Percentiles rank a stretch among this genome's conserved stretches.
Conservation (phyloP, 2,329 filamentous ascomycete genomes). For the Colletotrichum ledebouriae region DNA sequence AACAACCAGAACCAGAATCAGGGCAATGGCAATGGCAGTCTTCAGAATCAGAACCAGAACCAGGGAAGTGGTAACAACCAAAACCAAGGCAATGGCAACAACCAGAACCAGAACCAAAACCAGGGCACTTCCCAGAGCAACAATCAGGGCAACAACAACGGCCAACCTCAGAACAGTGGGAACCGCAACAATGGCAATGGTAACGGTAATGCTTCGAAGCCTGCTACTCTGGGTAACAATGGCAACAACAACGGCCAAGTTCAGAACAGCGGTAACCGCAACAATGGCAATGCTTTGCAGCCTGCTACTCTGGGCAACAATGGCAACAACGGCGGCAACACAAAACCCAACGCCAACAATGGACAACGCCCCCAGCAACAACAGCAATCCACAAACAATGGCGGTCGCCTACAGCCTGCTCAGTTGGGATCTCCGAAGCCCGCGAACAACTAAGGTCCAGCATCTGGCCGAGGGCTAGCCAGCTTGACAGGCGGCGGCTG, state of each 20-base stretch:
- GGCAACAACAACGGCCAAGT: conserved; percentile 6
- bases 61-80: conserved; percentile 4
- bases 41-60: background rate
- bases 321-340: conserved; percentile 6
- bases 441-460: conserved; percentile 13
- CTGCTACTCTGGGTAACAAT: conserved; percentile 12
- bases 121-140: background rate
- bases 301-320: conserved; percentile 14
- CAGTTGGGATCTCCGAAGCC: conserved; percentile 20
- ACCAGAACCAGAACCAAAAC: conserved; percentile 7
- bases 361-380: conserved; percentile 18
- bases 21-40: background rate
- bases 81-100: conserved; percentile 6
- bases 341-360: background rate
- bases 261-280: background rate
- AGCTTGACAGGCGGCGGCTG: background rate
- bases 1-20: background rate
- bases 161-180: conserved; percentile 3
- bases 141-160: conserved; percentile 4
- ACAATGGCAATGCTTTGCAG: conserved; percentile 14
- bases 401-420: conserved; percentile 13
- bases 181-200: conserved; percentile 1
- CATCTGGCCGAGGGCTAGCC: background rate
- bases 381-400: conserved; percentile 1
- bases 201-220: conserved; percentile 11